Evolutionary conservation across 1,139 yeast genomes (phyloP).

Genomic region (Blastobotrys capitulatus): DNA sequence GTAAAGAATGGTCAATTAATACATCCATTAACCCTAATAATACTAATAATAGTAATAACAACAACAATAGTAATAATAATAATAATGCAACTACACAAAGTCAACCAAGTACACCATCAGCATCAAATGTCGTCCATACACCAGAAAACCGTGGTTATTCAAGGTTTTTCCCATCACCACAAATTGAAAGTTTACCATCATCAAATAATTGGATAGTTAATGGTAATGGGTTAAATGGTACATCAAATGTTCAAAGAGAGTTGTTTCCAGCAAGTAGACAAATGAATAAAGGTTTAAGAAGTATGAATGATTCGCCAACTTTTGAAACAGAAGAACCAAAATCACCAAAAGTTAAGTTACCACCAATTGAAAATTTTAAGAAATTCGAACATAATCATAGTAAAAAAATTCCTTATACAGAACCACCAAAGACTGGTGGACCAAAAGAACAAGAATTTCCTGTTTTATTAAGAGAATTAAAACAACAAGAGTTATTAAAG

Average conservation of each 20-base stretch:
- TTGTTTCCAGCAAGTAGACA: neutral
- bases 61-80: no score
- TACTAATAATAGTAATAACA: no score
- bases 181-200: constrained; percentile 3
- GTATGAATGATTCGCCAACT: neutral
- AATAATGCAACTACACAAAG: constrained; percentile 7
- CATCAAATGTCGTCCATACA: neutral
- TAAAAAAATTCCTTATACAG: neutral
- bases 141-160: constrained; percentile 12
- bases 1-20: neutral
- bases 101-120: constrained; percentile 9
- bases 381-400: neutral
- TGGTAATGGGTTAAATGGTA: constrained; percentile 2
- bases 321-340: neutral
- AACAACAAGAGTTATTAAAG: neutral
- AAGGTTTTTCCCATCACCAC: constrained; percentile 16
- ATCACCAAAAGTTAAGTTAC: constrained; percentile 2
- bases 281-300: neutral
- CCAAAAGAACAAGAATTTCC: constrained; percentile 4
- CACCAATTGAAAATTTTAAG: constrained; percentile 1
- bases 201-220: neutral
- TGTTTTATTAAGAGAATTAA: neutral
- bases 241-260: constrained; percentile 4
- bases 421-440: constrained; percentile 4
- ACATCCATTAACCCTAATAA: no score